These are phyloP conservation scores for Kazachstania viticola DNA, from an alignment of 805 yeast species.

Conservation along the genomic window DNA sequence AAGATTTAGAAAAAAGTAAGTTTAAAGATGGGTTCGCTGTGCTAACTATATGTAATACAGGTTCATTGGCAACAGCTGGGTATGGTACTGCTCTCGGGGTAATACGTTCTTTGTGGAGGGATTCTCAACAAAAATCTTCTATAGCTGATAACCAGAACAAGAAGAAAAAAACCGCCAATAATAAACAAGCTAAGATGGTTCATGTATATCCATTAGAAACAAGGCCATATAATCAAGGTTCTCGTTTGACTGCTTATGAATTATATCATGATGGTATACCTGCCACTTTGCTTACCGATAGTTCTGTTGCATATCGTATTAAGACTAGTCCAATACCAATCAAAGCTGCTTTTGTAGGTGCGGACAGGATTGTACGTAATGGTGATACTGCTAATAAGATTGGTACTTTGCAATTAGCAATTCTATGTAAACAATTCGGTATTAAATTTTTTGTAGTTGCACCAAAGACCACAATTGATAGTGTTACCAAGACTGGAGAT, in stretches of 20 bases:
- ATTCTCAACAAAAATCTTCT: slow-evolving; percentile 25
- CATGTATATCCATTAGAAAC: slow-evolving; percentile 87
- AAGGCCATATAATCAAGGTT: slow-evolving; percentile 94
- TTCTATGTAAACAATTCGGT: slow-evolving; percentile 51
- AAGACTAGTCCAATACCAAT: slow-evolving; percentile 44
- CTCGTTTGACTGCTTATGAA: slow-evolving; percentile 86
- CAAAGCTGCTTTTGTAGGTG: slow-evolving; percentile 84
- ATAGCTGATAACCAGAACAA: slow-evolving; percentile 8
- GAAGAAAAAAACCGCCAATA: slow-evolving; percentile 12
- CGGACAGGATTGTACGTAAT: slow-evolving; percentile 83
- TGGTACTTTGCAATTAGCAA: slow-evolving; percentile 84
- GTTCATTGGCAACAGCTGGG: slow-evolving; percentile 93
- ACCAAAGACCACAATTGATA: slow-evolving; percentile 84
- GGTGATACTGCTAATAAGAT: slow-evolving; percentile 97
- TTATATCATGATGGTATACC: slow-evolving; percentile 79
- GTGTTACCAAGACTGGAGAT: slow-evolving; percentile 51
- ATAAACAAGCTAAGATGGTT: slow-evolving; percentile 37
- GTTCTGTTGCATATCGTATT: slow-evolving; percentile 77
- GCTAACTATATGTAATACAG: slow-evolving; percentile 90
- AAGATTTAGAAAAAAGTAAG: slow-evolving; percentile 34
- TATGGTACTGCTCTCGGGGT: slow-evolving; percentile 96
- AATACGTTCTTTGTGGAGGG: slow-evolving; percentile 55
- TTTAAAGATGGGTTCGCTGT: slow-evolving; percentile 64
- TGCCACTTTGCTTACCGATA: slow-evolving; percentile 78
- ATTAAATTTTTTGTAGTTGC: slow-evolving; percentile 90